Evolutionary conservation across 768 basidiomycete species (phyloP), one percentile per base, ranked within the genome.

Genomic region (Tulasnella sp.): DNA sequence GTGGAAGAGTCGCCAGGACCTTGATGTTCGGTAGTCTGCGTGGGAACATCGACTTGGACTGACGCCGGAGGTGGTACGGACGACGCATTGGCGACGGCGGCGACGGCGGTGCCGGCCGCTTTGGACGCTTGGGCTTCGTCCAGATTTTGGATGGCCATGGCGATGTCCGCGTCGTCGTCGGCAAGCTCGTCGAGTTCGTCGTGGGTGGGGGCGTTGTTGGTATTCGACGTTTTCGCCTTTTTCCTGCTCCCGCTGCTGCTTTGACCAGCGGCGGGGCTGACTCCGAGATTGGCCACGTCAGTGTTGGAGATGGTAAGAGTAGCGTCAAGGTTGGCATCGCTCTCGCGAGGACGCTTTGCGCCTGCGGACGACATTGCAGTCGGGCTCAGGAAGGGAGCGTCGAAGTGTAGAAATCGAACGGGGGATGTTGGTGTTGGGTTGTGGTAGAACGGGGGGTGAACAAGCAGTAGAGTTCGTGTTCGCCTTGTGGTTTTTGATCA

Each of bases 231-330:
- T 48, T 32, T 48, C 4, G 46, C 46, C 15, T 48, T 48, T 32
- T 48, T 48, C 1, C 27, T 29, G 46, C 34, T 48, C 25, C 46
- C 34, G 46, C 27, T 48, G 7, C 27, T 32, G 46, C 46, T 48
- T 48, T 25, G 46, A 31, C 46, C 25, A 48, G 52, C 52, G 37
- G 35, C 35, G 52, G 19, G 39, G 52, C 25, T 40, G 39, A 19
- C 37, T 27, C 37, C 34, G 25, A 19, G 37, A 54, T 27, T 40
- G 52, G 52, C 52, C 52, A 54, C 52, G 52, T 54, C 52, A 54
- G 19, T 40, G 37, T 11, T 27, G 21, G 17, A n/a, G 41, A 43
- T n/a, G 7, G 41, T 6, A 43, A 27, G 31, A 21, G 55, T 31
- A 46, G 42, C 3, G 27, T 15, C 25, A 34, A 35, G 25, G 17